Base-by-base conservation (phyloP, 768 basidiomycete species). In the Fomitopsis pulvina region DNA sequence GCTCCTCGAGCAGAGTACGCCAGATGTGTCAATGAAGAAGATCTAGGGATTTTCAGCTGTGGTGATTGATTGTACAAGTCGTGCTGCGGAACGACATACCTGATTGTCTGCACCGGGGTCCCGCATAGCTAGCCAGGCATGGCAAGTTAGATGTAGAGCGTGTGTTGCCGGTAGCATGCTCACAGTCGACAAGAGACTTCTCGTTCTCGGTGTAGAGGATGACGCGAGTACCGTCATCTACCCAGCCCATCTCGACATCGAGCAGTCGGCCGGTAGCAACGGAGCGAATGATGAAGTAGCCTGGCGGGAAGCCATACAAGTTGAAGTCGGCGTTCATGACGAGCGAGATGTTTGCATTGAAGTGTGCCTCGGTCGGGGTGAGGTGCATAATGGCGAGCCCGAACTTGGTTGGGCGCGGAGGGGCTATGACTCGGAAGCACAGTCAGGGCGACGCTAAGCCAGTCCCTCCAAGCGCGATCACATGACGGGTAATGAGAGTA, bases 21-120 rank as follows among this genome's bases (percentile, higher is more conserved):
- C 89, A 18, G 79, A 77, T 2, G 78, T 75, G 62, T 92, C 90
- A 47, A 92, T 78, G 68, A 87, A 92, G 69, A 90, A 92, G 16
- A 92, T 85, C 85, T 91, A 34, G 11, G 16, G 7, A 16, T 7
- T 34, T 8, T 9, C 2, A 48, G 21, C 40, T 20, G 20, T 41
- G n/a, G n/a, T 22, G 42, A 21, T 22, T n/a, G 8, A 20, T 25
- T 11, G 6, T 11, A 21, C 42, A 27, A 44, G 11, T 10, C 21
- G 40, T 34, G 9, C 12, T 44, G 10, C 30, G 6, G 6, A 57
- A n/a, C n/a, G 4, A 41, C 68, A 25, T 34, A 79, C 87, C 73
- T 91, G 88, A 57, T 92, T 92, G 53, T 87, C 81, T 1, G 81
- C 73, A 28, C 77, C 75, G 0, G 84, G 85, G 52, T 72, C 75